Evolutionary conservation across 139 green algal genomes (phyloP), one percentile per base, ranked within the genome.

Genomic region (Edaphochlamys debaryana): DNA sequence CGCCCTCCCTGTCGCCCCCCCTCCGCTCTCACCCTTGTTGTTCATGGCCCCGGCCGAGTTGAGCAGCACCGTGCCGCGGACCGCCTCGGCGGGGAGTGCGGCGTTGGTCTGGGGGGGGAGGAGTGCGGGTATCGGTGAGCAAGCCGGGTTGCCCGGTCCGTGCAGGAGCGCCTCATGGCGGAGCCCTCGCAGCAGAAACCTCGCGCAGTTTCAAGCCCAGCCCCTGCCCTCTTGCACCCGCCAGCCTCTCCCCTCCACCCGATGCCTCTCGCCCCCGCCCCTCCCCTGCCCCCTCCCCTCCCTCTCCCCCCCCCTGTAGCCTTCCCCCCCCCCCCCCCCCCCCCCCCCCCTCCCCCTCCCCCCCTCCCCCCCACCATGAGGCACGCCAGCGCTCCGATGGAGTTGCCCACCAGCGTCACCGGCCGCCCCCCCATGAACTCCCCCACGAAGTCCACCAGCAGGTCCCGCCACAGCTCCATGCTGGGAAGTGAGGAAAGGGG

Each of bases 21-120:
- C n/a, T n/a, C n/a, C n/a, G n/a, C n/a, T n/a, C n/a, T 93, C 80
- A 15, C 86, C 87, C 89, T 98, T 98, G 88, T 97, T 98, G 90
- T 98, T 98, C 94, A 98, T 96, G 40, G 91, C 94, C 25, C 93
- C 93, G 0, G 90, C 91, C 23, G 86, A 97, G 87, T 98, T 98
- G 11, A 98, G 74, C 38, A 98, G 89, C 48, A 94, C 94, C 2
- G 89, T 69, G 30, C 90, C 92, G 9, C 69, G 66, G 29, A 95
- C 83, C 20, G 69, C 15, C 23, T 48, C 72, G 25, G 25, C 22
- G 0, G 86, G 86, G 0, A 67, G 52, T 19, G 69, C 63, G 19
- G 71, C 77, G n/a, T 80, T 84, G 29, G 54, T 69, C 86, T 90
- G 80, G 27, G 52, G 4, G 22, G 3, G 8, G 23, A 20, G 52